phyloP scores from a whole-genome alignment of 805 yeast species.

The Lachancea lanzarotensis region DNA sequence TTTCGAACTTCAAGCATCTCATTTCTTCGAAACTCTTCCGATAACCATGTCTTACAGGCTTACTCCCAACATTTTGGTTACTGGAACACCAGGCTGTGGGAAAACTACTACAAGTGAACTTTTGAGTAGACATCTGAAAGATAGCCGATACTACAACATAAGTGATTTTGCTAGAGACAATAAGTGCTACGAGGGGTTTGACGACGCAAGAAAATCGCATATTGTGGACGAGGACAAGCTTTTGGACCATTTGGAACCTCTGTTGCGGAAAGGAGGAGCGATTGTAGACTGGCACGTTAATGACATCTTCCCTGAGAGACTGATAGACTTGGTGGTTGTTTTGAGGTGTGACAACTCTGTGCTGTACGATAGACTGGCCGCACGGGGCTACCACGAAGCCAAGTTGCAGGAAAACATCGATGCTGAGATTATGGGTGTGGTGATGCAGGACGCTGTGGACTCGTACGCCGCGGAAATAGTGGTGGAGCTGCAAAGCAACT shows the following conservation, averaged over 20 bases:
- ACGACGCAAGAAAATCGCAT: conserved; percentile 74
- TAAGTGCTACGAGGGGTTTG: conserved; percentile 75
- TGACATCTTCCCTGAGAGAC: conserved; percentile 88
- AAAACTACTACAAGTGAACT: conserved; percentile 31
- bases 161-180: conserved; percentile 77
- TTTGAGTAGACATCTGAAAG: conserved; percentile 31
- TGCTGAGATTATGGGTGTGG: conserved; percentile 94
- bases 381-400: conserved; percentile 70
- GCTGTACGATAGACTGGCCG: conserved; percentile 67
- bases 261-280: conserved; percentile 78
- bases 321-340: conserved; percentile 88
- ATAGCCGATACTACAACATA: conserved; percentile 49
- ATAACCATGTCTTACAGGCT: conserved; percentile 12
- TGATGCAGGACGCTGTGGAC: conserved; percentile 80
- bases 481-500: conserved; percentile 69
- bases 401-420: conserved; percentile 90
- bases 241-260: conserved; percentile 71
- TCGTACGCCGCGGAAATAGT: conserved; percentile 74
- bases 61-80: conserved; percentile 73
- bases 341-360: conserved; percentile 67
- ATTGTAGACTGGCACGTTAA: conserved; percentile 97
- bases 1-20: not conserved
- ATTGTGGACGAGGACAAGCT: conserved; percentile 91
- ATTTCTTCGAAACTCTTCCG: not conserved
- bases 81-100: conserved; percentile 81